A percentile compares a stretch with the other conserved stretches of the same genome.
These are phyloP conservation scores for Protomyces lactucae-debilis DNA, from an alignment of 1,139 yeast genomes.

Conservation along the genomic window DNA sequence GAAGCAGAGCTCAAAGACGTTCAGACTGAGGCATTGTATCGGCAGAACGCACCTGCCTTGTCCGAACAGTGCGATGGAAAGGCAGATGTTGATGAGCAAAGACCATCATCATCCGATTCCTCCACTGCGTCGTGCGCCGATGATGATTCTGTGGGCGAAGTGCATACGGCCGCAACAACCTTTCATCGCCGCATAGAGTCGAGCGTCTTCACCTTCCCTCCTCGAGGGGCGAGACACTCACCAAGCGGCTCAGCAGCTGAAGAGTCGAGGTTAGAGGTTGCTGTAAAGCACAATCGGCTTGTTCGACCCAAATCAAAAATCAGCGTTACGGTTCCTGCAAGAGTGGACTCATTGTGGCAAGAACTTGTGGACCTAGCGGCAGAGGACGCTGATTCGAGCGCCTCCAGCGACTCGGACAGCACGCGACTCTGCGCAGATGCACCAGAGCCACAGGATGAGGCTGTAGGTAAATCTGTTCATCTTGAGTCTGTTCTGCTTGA, in stretches of 20 bases:
- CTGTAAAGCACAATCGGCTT: not conserved
- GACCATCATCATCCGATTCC: not conserved
- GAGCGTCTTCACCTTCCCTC: not conserved
- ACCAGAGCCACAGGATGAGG: not conserved
- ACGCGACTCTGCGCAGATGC: not conserved
- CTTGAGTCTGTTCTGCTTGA: not conserved
- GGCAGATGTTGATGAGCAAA: not conserved
- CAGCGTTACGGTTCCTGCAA: not conserved
- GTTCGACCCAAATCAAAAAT: not conserved
- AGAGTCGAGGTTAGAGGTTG: not conserved
- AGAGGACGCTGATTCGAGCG: not conserved
- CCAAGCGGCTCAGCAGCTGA: not conserved
- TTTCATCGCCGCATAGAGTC: not conserved
- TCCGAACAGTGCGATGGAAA: not conserved
- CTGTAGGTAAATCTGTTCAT: too few species aligned
- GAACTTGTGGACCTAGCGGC: not conserved
- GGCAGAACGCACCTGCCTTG: not conserved
- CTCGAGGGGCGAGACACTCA: not conserved
- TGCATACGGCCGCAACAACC: not conserved
- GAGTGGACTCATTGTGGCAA: not conserved
- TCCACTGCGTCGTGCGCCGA: not conserved
- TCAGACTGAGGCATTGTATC: not conserved
- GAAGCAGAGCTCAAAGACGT: not conserved
- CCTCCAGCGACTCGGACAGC: not conserved
- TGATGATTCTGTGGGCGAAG: not conserved